These are phyloP conservation scores for Stagonosporopsis chrysanthemi DNA, from an alignment of 2,329 filamentous ascomycete genomes.

Conservation along the genomic window DNA sequence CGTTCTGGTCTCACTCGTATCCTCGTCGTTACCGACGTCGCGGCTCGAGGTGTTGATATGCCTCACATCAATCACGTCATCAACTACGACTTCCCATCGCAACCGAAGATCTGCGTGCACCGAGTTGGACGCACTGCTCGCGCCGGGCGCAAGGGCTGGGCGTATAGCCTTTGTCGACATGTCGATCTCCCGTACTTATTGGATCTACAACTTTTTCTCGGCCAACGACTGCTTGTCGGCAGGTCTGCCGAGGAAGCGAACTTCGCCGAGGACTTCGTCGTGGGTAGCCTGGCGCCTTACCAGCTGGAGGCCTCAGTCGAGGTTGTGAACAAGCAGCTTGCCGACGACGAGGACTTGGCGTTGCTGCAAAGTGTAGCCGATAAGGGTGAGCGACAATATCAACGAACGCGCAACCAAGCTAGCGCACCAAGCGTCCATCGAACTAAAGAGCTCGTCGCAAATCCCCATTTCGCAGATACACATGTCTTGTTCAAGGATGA, in stretches of 20 bases:
- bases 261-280: constrained; percentile 82
- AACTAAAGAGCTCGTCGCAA: constrained; percentile 76
- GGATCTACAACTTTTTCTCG: constrained; percentile 92
- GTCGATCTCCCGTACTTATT: constrained; percentile 90
- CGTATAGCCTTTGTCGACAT: constrained; percentile 88
- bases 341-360: constrained; percentile 76
- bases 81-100: constrained; percentile 97
- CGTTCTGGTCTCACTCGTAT: constrained; percentile 85
- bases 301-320: constrained; percentile 79
- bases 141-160: constrained; percentile 92
- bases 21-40: constrained; percentile 94
- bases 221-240: constrained; percentile 81
- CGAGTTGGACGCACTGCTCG: constrained; percentile 94
- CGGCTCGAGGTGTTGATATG: constrained; percentile 97
- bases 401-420: constrained; percentile 87
- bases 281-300: constrained; percentile 78
- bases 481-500: constrained; percentile 76
- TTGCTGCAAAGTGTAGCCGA: constrained; percentile 74
- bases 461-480: constrained; percentile 74
- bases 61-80: constrained; percentile 95
- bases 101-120: constrained; percentile 96
- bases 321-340: constrained; percentile 80
- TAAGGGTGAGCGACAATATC: constrained; percentile 93
- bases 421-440: constrained; percentile 90
- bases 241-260: constrained; percentile 67